Base-by-base conservation (phyloP, 176 grass and related monocot species). In the Chrysopogon serrulatus region DNA sequence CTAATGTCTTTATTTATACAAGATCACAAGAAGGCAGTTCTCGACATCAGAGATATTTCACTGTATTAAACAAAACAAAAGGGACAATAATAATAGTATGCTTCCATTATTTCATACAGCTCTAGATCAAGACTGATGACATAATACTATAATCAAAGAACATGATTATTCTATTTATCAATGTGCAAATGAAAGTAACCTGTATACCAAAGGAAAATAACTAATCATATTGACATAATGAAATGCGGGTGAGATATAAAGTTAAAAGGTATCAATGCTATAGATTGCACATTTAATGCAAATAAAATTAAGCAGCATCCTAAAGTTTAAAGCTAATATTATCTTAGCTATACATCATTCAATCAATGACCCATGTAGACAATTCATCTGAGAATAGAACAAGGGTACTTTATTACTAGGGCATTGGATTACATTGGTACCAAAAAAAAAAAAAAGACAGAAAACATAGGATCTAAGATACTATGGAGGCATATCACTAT, bases 381-480 rank as follows among this genome's bases (percentile, higher is more conserved):
- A 56, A 71, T 16, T 57, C 9, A 24, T 77, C 26, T 16, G 23
- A 56, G 54, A 71, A 77, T 63, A 82, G 79, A 85, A 33, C 24
- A 56, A 17, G 23, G 2, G 11, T 76, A 43, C 33, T 76, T 71
- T 65, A 53, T 28, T 64, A 81, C 10, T 48, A 36, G 42, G 42
- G 26, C 33, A 71, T 42, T 36, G 41, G 15, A 57, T 43, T 71
- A 82, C 84, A 86, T 12, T 44, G 2, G 48, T 35, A 27, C n/a
- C n/a, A n/a, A 76, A 0, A 83, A 39, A 66, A 35, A 23, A n/a
- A n/a, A n/a, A 16, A 15, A 31, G 27, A 90, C n/a, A 67, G 18
- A 79, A 18, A 18, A 86, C 28, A 33, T n/a, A 90, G 30, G 26
- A 64, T 43, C 43, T 82, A 65, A 32, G 12, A 86, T 30, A 35